Percentiles rank a stretch among this genome's conserved stretches.
phyloP scores from a whole-genome alignment of 1,284 basidiomycete species.

The Puccinia novopanici region DNA sequence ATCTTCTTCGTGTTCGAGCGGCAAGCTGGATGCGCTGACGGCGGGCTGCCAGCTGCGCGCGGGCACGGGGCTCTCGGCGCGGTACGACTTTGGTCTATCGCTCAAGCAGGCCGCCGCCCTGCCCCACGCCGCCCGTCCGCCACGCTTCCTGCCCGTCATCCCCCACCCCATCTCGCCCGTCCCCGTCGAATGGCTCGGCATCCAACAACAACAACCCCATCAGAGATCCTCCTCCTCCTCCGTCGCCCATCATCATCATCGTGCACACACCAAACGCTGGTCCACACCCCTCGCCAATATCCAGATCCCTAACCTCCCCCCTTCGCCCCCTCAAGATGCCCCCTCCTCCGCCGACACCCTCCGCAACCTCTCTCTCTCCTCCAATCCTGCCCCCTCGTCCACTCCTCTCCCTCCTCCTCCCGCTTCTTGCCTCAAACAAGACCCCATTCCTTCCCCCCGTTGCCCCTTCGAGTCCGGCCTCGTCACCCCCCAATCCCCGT shows the following conservation, averaged over 20 bases:
- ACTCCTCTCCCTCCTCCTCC: not conserved
- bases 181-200: slow-evolving; percentile 11
- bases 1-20: no score
- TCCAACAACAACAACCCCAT: not conserved
- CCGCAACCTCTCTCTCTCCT: not conserved
- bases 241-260: not conserved
- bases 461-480: no score
- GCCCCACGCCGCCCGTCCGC: not conserved
- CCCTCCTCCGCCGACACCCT: not conserved
- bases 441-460: no score
- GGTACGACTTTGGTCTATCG: slow-evolving; percentile 64
- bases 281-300: not conserved
- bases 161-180: not conserved
- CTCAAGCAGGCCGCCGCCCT: slow-evolving; percentile 59
- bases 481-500: slow-evolving; percentile 25
- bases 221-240: not conserved
- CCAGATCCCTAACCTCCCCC: not conserved
- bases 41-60: slow-evolving; percentile 54
- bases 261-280: not conserved
- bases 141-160: not conserved
- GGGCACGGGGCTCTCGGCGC: slow-evolving; percentile 57
- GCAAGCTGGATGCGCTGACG: slow-evolving; percentile 29
- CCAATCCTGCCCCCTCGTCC: not conserved
- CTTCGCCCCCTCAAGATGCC: slow-evolving; percentile 11
- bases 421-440: no score